These are phyloP conservation scores for Arachnomyces sp. DNA, from an alignment of 2,329 filamentous ascomycete genomes.

Conservation along the genomic window DNA sequence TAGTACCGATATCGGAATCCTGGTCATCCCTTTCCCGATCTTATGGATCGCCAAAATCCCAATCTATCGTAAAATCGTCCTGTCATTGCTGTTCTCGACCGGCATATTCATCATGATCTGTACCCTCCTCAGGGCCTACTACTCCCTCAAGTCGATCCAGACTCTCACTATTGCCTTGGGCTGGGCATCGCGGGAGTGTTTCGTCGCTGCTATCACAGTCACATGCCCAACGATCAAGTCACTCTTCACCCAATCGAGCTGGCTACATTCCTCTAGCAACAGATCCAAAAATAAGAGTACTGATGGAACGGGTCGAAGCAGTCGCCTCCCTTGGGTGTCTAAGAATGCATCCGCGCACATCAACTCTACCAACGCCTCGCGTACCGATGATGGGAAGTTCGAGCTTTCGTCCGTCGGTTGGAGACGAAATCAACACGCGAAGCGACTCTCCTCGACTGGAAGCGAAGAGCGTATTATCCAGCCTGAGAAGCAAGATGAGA, in stretches of 20 bases:
- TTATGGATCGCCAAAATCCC: constrained; percentile 12
- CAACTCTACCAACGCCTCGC: no score
- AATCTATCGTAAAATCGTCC: constrained; percentile 12
- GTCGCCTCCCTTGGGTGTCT: no score
- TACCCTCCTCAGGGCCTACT: background rate
- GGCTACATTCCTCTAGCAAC: background rate
- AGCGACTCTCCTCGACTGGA: no score
- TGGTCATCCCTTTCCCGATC: constrained; percentile 15
- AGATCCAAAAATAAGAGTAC: no score
- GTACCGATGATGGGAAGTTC: no score
- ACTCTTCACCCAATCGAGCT: background rate
- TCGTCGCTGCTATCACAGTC: background rate
- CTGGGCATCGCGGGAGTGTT: background rate
- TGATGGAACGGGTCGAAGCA: no score
- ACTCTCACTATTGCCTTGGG: background rate
- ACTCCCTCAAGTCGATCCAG: background rate
- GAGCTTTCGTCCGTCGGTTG: no score
- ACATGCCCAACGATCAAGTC: background rate
- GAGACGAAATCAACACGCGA: no score
- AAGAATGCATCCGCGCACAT: no score
- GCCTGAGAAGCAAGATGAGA: no score
- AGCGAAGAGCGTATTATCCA: no score
- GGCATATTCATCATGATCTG: background rate
- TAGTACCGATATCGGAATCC: constrained; percentile 15
- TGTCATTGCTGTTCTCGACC: constrained; percentile 2